Evolutionary conservation across 164 flowering plant genomes (phyloP).

Genomic region (Litsea cubeba): DNA sequence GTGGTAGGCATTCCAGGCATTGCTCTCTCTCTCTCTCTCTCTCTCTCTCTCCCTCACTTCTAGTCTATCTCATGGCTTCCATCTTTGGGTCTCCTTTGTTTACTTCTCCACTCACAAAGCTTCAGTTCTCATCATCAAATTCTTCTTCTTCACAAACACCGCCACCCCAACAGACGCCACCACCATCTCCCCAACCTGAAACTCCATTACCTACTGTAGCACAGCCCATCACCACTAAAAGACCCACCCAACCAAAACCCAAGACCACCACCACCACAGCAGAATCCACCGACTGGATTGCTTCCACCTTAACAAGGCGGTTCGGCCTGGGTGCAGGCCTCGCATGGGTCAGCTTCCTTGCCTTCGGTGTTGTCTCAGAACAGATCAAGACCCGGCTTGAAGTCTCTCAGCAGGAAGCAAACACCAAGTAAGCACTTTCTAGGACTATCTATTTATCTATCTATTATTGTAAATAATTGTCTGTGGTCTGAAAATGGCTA

Average conservation of each 20-base stretch:
- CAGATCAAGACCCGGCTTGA: slow-evolving; percentile 82
- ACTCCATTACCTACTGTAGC: slow-evolving; percentile 24
- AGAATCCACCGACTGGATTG: slow-evolving; percentile 88
- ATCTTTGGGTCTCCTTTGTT: slow-evolving; percentile 46
- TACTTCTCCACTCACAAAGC: slow-evolving; percentile 41
- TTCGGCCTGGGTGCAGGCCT: slow-evolving; percentile 96
- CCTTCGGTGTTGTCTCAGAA: slow-evolving; percentile 77
- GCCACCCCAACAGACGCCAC: slow-evolving; percentile 15
- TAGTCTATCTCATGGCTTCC: slow-evolving; percentile 32
- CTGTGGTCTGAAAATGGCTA: not conserved
- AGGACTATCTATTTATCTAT: not conserved
- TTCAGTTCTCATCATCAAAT: slow-evolving; percentile 41
- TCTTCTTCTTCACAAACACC: slow-evolving; percentile 23
- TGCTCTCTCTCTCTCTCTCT: not conserved
- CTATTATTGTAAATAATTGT: too few species aligned
- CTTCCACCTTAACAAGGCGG: slow-evolving; percentile 68
- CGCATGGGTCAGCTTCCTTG: slow-evolving; percentile 83
- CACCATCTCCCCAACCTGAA: slow-evolving; percentile 22
- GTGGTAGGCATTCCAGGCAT: not conserved
- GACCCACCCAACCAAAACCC: slow-evolving; percentile 1
- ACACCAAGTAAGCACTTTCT: slow-evolving; percentile 44
- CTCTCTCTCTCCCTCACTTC: slow-evolving; percentile 3
- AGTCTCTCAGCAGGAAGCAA: slow-evolving; percentile 66
- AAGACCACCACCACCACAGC: slow-evolving; percentile 24
- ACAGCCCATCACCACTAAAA: not conserved